These are phyloP conservation scores for Blastocystis sp. DNA, from an alignment of 352 stramenopile species.

Conservation along the genomic window DNA sequence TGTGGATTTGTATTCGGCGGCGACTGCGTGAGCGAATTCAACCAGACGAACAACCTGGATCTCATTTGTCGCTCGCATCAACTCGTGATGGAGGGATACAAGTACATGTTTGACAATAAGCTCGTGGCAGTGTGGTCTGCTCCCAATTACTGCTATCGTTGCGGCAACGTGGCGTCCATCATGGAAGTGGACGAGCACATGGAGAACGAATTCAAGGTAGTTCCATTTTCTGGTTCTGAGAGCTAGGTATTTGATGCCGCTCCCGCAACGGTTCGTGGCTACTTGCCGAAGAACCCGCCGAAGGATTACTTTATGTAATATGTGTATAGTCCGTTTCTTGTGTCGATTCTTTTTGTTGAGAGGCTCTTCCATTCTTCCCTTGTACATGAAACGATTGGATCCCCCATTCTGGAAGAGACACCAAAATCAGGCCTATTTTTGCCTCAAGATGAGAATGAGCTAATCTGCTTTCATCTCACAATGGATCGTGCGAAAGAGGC, in stretches of 20 bases:
- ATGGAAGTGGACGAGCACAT: slow-evolving; percentile 97
- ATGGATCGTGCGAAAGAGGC: background rate
- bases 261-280: slow-evolving; percentile 91
- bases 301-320: slow-evolving; percentile 98
- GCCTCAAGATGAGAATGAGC: background rate
- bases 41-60: slow-evolving; percentile 94
- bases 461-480: background rate
- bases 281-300: slow-evolving; percentile 95
- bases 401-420: background rate
- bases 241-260: slow-evolving; percentile 90
- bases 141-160: slow-evolving; percentile 98
- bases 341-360: too few species aligned
- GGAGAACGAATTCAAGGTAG: slow-evolving; percentile 78
- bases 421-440: background rate
- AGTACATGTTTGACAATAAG: slow-evolving; percentile 92
- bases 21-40: slow-evolving; percentile 98
- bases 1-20: slow-evolving; percentile 97
- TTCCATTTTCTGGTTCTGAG: background rate
- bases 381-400: too few species aligned
- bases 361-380: too few species aligned
- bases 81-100: slow-evolving; percentile 82
- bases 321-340: background rate
- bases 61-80: slow-evolving; percentile 97
- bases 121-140: slow-evolving; percentile 97
- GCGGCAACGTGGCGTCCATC: slow-evolving; percentile 97